Base-by-base conservation (phyloP, 2,329 filamentous ascomycete genomes). In the Bipolaris bicolor region DNA sequence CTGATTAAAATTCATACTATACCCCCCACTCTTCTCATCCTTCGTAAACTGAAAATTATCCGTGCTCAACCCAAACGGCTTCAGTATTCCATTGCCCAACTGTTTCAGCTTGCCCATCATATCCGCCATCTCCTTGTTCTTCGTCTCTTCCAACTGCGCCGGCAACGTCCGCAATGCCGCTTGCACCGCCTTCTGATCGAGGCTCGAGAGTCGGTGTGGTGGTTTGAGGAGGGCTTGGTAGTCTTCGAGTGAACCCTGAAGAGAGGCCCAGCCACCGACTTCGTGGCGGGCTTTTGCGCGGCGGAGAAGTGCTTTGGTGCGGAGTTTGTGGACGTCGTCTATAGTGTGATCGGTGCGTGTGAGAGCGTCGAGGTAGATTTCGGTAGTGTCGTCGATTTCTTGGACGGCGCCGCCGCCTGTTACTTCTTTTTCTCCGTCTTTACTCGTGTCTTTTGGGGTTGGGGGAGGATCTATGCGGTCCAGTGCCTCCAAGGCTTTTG, bases 51-150 rank as follows among this genome's bases (percentile, higher is more conserved):
- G 88, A 73, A 99, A 98, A 75, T 96, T 97, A 44, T 96, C 89
- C 10, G 95, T 98, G 57, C 90, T 96, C 65, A 99, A 78, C 1
- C 95, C 95, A 80, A 98, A 98, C 0, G 94, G 94, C 73, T 90
- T 96, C 49, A 99, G 76, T 15, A 99, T 86, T 1, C 92, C 92
- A 73, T 99, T 97, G 0, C 95, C 95, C 58, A 99, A 80, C 77
- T 90, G 88, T 74, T 96, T 97, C 68, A 99, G 78, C 80, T 98
- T 97, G 16, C 90, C 91, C 92, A 97, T 96, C 92, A 98, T 97
- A 79, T 99, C 94, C 2, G 85, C 88, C 85, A 95, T 91, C 78
- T 99, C 95, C 66, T 84, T 85, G 71, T 97, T 89, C 78, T 92
- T 91, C 1, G 93, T 92, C 16, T 84, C 85, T 63, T 94, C 90